Evolutionary conservation across 202 grass and related monocot species (phyloP), one percentile per base, ranked within the genome.

Genomic region (Setaria viridis): DNA sequence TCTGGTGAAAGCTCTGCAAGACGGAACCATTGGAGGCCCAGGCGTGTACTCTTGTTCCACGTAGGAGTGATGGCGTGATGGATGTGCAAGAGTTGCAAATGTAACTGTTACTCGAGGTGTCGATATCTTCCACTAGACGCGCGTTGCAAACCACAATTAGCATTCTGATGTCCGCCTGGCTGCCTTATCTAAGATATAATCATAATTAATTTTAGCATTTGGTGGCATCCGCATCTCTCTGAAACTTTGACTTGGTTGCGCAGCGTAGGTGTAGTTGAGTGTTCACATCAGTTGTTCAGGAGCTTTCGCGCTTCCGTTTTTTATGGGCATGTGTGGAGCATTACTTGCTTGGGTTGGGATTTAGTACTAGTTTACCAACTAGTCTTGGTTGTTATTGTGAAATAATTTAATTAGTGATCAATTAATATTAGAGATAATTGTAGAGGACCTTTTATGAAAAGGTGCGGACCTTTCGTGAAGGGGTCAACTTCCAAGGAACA

Each of bases 171-270:
- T 3, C 64, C 49, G 57, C 50, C n/a, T 56, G 49, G 48, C 50
- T 33, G 11, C 59, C n/a, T 53, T 66, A 54, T 67, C 78, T 42
- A 29, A 13, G 19, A 41, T 30, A 77, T 6, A 11, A 67, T 21
- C 39, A 42, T 50, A 14, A 15, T 50, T 60, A 60, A 75, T 75
- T 41, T 41, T 59, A 60, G 37, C 16, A 10, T 29, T 3, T 19
- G 21, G 56, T 78, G 76, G 76, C n/a, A 29, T 46, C 57, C 16
- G 29, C 21, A 19, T 29, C 29, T 78, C 21, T 10, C 25, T 10
- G 57, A 33, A 47, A 46, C 12, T 17, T 57, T 80, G 85, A 86
- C 85, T 79, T 65, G 4, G 21, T 4, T 51, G 57, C 30, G 56
- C 67, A 33, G 57, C 30, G 67, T n/a, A 11, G 46, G n/a, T 46